Evolutionary conservation across 78 protist genomes (phyloP).

Genomic region (Dictyostelium citrinum): DNA sequence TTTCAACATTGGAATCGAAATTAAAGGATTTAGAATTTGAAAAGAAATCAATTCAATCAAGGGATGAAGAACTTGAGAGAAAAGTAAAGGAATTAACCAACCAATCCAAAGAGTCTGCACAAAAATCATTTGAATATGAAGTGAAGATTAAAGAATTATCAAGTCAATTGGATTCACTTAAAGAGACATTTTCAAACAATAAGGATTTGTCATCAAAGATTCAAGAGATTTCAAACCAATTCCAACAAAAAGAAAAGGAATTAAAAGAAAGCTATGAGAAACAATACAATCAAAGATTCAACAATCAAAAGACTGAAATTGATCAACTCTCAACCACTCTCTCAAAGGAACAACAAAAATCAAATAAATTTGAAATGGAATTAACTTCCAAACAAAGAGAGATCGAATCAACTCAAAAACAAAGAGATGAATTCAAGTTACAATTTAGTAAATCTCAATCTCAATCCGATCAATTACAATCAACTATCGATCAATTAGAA

Average conservation of each 20-base stretch:
- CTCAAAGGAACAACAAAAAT: background rate
- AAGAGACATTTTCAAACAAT: background rate
- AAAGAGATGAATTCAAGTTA: constrained; percentile 13
- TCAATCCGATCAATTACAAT: background rate
- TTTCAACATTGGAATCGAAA: background rate
- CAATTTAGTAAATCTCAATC: background rate
- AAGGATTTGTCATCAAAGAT: background rate
- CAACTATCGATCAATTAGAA: background rate
- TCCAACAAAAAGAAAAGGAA: constrained; percentile 35
- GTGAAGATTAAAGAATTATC: constrained; percentile 23
- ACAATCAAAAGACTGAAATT: background rate
- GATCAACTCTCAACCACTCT: background rate
- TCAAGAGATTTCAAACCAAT: constrained; percentile 24
- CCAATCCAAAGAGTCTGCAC: constrained; percentile 2
- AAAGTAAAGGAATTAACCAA: background rate
- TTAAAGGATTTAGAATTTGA: constrained; percentile 9
- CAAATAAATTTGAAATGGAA: constrained; percentile 20
- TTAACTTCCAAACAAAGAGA: constrained; percentile 1
- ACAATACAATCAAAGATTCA: constrained; percentile 1
- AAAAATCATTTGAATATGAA: background rate
- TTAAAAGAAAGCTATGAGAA: constrained; percentile 31
- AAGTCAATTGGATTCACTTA: constrained; percentile 19
- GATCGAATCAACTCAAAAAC: background rate
- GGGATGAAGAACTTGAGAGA: background rate
- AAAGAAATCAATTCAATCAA: background rate